phyloP scores from a whole-genome alignment of 441 rosid species.

The Brassica hybrid region DNA sequence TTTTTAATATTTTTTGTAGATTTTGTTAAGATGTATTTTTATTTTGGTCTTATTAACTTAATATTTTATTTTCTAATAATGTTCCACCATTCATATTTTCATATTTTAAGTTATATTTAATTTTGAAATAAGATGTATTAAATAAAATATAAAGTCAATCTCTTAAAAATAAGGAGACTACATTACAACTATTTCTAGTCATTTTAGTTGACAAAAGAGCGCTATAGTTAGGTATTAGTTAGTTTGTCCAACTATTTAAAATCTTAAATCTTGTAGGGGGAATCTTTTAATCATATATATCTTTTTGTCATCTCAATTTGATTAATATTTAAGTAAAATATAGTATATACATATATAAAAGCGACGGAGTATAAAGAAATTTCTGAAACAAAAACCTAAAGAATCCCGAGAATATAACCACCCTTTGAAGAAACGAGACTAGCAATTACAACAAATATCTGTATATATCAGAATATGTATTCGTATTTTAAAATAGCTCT shows the following conservation, averaged over 20 bases:
- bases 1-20: background rate
- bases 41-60: background rate
- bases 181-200: background rate
- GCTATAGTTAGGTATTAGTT: background rate
- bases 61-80: background rate
- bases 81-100: background rate
- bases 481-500: background rate
- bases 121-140: background rate
- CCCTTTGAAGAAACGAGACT: background rate
- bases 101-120: background rate
- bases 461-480: background rate
- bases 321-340: background rate
- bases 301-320: background rate
- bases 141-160: slow-evolving; percentile 1
- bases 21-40: background rate
- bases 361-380: background rate
- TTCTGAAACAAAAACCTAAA: background rate
- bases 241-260: background rate
- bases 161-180: background rate
- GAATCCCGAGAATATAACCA: background rate
- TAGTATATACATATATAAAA: background rate
- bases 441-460: background rate
- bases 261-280: too few species aligned
- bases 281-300: background rate
- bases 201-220: background rate